These are phyloP conservation scores for Metschnikowia gelsemii DNA, from an alignment of 805 yeast genomes.

Conservation along the genomic window DNA sequence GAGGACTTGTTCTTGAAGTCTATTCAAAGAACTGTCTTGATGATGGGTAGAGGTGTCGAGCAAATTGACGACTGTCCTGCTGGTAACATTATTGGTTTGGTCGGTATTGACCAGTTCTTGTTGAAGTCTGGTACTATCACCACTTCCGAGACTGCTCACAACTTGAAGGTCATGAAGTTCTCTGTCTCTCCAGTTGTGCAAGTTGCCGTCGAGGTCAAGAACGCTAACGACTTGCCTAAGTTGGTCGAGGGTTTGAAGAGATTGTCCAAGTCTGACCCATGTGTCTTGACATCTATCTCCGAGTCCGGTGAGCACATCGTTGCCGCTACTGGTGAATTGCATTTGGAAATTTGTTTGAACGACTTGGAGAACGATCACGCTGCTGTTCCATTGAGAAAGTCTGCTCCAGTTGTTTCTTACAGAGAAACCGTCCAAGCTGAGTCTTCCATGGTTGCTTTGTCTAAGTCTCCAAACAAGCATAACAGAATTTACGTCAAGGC, in stretches of 20 bases:
- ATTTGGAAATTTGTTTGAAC: constrained; percentile 93
- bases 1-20: constrained; percentile 96
- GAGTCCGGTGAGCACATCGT: constrained; percentile 99
- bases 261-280: constrained; percentile 99
- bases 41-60: constrained; percentile 99
- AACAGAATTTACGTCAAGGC: constrained; percentile 99
- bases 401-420: constrained; percentile 98
- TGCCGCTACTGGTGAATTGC: constrained; percentile 99
- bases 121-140: constrained; percentile 99
- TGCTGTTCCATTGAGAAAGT: constrained; percentile 96
- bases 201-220: constrained; percentile 99
- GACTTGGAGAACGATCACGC: constrained; percentile 99
- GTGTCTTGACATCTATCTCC: constrained; percentile 84
- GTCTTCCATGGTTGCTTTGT: constrained; percentile 93
- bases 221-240: constrained; percentile 99
- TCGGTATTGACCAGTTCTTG: constrained; percentile 99
- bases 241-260: constrained; percentile 99
- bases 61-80: constrained; percentile 99
- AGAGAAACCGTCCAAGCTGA: constrained; percentile 96
- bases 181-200: constrained; percentile 99
- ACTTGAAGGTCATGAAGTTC: constrained; percentile 99
- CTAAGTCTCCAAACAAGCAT: constrained; percentile 99
- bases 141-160: constrained; percentile 95
- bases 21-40: constrained; percentile 97
- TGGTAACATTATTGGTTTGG: constrained; percentile 99